phyloP scores from a whole-genome alignment of 768 basidiomycete genomes.

The Psilocybe tampanensis region DNA sequence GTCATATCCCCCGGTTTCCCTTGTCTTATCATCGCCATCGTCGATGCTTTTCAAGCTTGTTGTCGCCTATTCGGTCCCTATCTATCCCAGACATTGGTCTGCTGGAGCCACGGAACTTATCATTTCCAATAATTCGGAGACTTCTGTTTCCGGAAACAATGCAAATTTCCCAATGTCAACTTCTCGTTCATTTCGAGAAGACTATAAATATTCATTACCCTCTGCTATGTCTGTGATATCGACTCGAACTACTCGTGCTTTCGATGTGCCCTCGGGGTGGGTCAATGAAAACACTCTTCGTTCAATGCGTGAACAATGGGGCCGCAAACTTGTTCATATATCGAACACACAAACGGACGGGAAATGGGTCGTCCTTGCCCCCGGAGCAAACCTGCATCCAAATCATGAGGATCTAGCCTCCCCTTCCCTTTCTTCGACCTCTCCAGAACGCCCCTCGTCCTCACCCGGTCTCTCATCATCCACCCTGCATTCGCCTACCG shows the following conservation, averaged over 20 bases:
- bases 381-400: constrained; percentile 40
- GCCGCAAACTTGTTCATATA: constrained; percentile 69
- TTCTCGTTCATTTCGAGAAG: constrained; percentile 24
- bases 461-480: constrained; percentile 23
- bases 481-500: constrained; percentile 41
- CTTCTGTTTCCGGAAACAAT: constrained; percentile 21
- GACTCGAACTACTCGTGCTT: constrained; percentile 66
- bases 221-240: constrained; percentile 49
- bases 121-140: constrained; percentile 43
- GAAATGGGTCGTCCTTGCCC: constrained; percentile 81
- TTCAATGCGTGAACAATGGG: constrained; percentile 74
- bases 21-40: constrained; percentile 73
- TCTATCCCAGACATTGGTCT: constrained; percentile 83
- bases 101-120: constrained; percentile 77
- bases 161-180: constrained; percentile 21
- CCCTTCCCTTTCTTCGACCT: constrained; percentile 15
- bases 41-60: constrained; percentile 68
- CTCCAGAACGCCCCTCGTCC: constrained; percentile 23
- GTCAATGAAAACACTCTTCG: constrained; percentile 66
- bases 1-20: constrained; percentile 76
- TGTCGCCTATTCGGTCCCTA: constrained; percentile 72
- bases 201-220: constrained; percentile 21
- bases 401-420: constrained; percentile 9
- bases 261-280: constrained; percentile 75
- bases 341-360: constrained; percentile 83